Percentiles rank a stretch among this genome's conserved stretches.
phyloP scores from a whole-genome alignment of 306 rosid genomes.

The Inga oerstediana region DNA sequence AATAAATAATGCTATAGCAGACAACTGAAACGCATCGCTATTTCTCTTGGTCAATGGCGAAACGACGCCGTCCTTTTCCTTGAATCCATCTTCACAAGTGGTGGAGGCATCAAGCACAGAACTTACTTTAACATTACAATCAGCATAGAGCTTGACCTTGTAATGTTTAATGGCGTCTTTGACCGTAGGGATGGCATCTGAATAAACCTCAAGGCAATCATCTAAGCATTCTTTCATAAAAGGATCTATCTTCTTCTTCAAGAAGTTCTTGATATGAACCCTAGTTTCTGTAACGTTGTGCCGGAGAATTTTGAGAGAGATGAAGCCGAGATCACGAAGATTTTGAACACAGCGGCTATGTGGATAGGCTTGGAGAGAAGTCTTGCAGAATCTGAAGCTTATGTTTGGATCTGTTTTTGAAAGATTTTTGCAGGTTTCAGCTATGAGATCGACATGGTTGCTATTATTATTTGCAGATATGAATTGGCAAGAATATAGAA shows the following conservation, averaged over 20 bases:
- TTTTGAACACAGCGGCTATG: conserved; percentile 20
- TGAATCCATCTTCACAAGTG: conserved; percentile 84
- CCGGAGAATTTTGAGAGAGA: conserved; percentile 48
- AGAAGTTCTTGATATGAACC: conserved; percentile 44
- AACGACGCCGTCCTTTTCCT: conserved; percentile 32
- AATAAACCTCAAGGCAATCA: conserved; percentile 70
- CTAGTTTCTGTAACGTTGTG: conserved; percentile 51
- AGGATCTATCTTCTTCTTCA: conserved; percentile 33
- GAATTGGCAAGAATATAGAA: conserved; percentile 9
- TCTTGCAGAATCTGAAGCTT: conserved; percentile 60
- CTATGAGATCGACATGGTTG: conserved; percentile 42
- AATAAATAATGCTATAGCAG: conserved; percentile 67
- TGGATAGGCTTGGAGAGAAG: conserved; percentile 50
- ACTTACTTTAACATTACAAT: conserved; percentile 51
- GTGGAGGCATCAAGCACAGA: conserved; percentile 56
- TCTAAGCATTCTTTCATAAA: conserved; percentile 42
- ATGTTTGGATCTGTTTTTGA: conserved; percentile 59
- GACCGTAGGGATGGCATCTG: conserved; percentile 42
- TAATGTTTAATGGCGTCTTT: conserved; percentile 47
- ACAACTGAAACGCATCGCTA: conserved; percentile 54
- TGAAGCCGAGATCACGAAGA: conserved; percentile 53
- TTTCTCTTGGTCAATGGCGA: conserved; percentile 68
- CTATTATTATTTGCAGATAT: not conserved
- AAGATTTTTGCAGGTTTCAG: conserved; percentile 54
- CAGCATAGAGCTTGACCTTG: conserved; percentile 45